Base-by-base conservation (phyloP, 768 basidiomycete genomes). In the Suillus luteus region DNA sequence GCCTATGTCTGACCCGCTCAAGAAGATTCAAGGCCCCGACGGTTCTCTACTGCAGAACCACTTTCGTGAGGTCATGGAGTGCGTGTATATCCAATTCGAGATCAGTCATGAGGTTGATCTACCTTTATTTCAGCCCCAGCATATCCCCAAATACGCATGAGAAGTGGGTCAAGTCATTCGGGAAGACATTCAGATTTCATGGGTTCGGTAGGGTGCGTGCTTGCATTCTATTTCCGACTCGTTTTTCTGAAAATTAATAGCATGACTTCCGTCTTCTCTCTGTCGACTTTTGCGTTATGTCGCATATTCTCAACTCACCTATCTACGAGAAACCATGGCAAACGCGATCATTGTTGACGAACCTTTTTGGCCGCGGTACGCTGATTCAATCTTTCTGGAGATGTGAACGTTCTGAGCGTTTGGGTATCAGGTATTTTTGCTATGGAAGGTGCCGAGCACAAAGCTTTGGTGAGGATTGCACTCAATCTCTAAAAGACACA, bases 301-400 rank as follows among this genome's bases (percentile, higher is more conserved):
- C 80, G 6, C 82, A 85, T 70, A 72, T 87, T 40, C 75, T 86
- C 31, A 81, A 74, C 66, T 82, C 82, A 1, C 66, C 83, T 0
- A 66, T 72, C 6, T 87, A 82, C 63, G 80, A 85, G 67, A 87
- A 85, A 68, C 85, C 85, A 8, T 84, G 83, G 83, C 83, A 84
- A 68, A 86, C 85, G 3, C 78, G 83, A 17, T 62, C 73, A 40
- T 75, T 84, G 43, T 70, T 87, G n/a, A 72, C 78, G 24, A 75
- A 79, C 38, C 73, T 85, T 6, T 77, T 86, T 66, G 85, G 85
- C 8, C 76, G 76, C 71, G 85, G 85, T 83, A 59, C 35, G 67
- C 41, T 61, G 40, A 58, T 22, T 65, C 11, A 11, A 35, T 57
- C 12, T 33, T 38, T 24, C 54, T 67, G 17, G 33, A 33, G 7